These are phyloP conservation scores for Aspergillus saccharolyticus DNA, from an alignment of 495 filamentous ascomycete species.

Conservation along the genomic window DNA sequence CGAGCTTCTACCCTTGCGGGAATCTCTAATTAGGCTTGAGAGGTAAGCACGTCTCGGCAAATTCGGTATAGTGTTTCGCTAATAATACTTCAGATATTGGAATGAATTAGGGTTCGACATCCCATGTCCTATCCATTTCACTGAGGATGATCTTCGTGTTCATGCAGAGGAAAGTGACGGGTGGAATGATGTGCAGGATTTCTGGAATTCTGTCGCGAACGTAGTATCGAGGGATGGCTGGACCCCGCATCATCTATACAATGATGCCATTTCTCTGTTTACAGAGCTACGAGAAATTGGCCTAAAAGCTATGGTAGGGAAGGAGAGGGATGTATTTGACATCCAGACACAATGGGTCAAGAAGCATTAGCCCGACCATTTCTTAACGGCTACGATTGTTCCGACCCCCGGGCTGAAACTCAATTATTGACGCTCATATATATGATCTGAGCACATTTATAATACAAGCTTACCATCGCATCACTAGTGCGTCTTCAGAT, in stretches of 20 bases:
- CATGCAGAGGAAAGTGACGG: slow-evolving; percentile 22
- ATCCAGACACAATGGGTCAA: slow-evolving; percentile 17
- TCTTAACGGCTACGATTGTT: slow-evolving; percentile 12
- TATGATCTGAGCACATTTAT: too few species aligned
- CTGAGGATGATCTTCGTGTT: slow-evolving; percentile 19
- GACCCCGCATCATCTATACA: slow-evolving; percentile 15
- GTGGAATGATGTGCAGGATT: slow-evolving; percentile 25
- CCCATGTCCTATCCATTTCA: slow-evolving; percentile 25
- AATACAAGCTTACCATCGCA: too few species aligned
- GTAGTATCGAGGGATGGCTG: slow-evolving; percentile 23
- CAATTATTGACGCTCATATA: too few species aligned
- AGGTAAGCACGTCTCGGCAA: slow-evolving; percentile 10
- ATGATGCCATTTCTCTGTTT: slow-evolving; percentile 16
- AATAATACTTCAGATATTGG: slow-evolving; percentile 18
- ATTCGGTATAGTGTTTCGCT: neutral
- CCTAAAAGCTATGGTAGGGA: slow-evolving; percentile 16
- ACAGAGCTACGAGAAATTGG: slow-evolving; percentile 15
- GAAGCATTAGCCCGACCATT: neutral
- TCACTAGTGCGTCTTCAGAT: too few species aligned
- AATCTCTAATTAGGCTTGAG: slow-evolving; percentile 23
- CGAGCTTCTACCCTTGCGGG: slow-evolving; percentile 24
- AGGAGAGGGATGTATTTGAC: slow-evolving; percentile 17
- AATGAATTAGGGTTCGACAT: slow-evolving; percentile 19
- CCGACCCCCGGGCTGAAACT: too few species aligned
- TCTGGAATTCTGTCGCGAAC: slow-evolving; percentile 19